Evolutionary conservation across 2,329 filamentous ascomycete genomes (phyloP).

Genomic region (Fusarium tupiense): DNA sequence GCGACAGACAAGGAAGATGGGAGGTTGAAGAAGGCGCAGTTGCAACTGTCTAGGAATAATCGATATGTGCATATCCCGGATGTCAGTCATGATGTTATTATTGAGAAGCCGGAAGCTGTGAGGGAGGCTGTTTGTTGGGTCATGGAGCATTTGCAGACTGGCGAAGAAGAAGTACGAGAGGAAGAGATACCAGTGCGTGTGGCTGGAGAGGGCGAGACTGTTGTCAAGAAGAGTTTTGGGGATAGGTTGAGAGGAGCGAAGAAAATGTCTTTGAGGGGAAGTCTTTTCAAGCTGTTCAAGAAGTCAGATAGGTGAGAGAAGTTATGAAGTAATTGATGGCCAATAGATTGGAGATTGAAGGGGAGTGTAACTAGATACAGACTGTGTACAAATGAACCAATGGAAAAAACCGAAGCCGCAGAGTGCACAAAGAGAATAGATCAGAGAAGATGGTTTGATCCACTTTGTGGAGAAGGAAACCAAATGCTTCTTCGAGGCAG

Average conservation of each 20-base stretch:
- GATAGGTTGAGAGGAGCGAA: not conserved
- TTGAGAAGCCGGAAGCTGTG: conserved; percentile 24
- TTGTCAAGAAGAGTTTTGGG: not conserved
- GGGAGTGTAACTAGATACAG: not conserved
- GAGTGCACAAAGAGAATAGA: no score
- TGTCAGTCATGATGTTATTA: conserved; percentile 29
- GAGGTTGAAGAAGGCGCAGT: conserved; percentile 29
- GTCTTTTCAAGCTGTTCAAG: not conserved
- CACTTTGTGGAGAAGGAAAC: not conserved
- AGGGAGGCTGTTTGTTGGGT: conserved; percentile 26
- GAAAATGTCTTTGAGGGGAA: not conserved
- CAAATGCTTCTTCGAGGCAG: not conserved
- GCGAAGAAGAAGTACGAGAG: rapidly evolving
- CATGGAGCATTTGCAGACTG: conserved; percentile 6
- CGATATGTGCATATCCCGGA: conserved; percentile 35
- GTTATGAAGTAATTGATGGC: not conserved
- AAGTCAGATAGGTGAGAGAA: not conserved
- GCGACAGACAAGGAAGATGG: conserved; percentile 32
- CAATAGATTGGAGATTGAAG: not conserved
- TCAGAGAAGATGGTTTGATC: no score
- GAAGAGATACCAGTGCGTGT: rapidly evolving
- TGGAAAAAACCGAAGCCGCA: no score
- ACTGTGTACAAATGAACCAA: no score
- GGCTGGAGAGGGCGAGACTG: rapidly evolving
- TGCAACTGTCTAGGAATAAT: conserved; percentile 23